Evolutionary conservation across 2,329 filamentous ascomycete species (phyloP).

Genomic region (Pestalotiopsis sp.): DNA sequence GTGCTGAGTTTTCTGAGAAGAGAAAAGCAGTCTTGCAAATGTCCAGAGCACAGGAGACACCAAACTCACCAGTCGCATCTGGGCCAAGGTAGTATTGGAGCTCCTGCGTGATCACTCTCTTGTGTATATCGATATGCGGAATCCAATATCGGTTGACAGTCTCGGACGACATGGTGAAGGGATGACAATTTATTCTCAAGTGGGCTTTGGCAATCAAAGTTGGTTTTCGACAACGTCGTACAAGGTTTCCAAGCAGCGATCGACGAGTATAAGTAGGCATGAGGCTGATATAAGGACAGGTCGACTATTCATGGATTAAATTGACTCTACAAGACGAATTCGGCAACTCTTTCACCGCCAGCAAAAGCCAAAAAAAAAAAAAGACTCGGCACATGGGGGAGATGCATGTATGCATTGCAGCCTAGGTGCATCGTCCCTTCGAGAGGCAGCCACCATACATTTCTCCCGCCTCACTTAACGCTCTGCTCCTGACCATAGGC

Average conservation of each 20-base stretch:
- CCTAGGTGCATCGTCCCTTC: slow-evolving; percentile 9
- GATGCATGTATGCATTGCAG: slow-evolving; percentile 10
- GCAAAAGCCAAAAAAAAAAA: not conserved
- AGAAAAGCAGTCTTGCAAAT: not conserved
- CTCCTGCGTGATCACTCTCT: slow-evolving; percentile 61
- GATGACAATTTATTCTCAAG: not conserved
- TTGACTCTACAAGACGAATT: not conserved
- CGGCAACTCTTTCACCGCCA: slow-evolving; percentile 9
- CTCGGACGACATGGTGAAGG: slow-evolving; percentile 28
- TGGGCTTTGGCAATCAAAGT: not conserved
- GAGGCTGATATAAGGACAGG: not conserved
- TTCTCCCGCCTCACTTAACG: slow-evolving; percentile 13
- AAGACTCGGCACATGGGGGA: not conserved
- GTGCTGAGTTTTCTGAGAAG: not conserved
- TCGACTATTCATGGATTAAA: not conserved
- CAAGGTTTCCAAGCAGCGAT: not conserved
- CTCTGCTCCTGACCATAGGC: slow-evolving; percentile 5
- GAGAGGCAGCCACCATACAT: slow-evolving; percentile 1
- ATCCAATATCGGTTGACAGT: slow-evolving; percentile 64
- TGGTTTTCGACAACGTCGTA: not conserved
- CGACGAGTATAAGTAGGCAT: not conserved
- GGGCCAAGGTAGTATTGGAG: slow-evolving; percentile 62
- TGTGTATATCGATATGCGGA: slow-evolving; percentile 60
- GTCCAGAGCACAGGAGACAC: not conserved
- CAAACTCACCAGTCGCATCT: slow-evolving; percentile 44